These are phyloP conservation scores for Lycium barbarum DNA, from an alignment of 257 asterid species.

Conservation along the genomic window DNA sequence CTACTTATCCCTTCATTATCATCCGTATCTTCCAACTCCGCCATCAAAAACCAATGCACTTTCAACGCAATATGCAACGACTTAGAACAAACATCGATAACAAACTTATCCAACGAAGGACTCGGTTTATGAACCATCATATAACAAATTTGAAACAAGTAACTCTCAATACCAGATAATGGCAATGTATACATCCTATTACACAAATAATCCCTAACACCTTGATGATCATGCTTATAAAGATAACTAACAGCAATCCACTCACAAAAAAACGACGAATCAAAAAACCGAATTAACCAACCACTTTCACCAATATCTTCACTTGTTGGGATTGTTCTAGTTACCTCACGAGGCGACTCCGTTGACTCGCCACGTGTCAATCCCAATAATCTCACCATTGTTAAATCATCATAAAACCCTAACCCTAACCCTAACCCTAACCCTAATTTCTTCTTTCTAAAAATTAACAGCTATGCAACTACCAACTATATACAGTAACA, in stretches of 20 bases:
- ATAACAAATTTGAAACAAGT: conserved; percentile 88
- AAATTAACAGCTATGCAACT: conserved; percentile 30
- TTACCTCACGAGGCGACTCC: conserved; percentile 90
- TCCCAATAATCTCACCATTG: conserved; percentile 83
- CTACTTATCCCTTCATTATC: conserved; percentile 91
- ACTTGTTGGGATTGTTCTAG: conserved; percentile 89
- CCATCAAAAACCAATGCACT: conserved; percentile 94
- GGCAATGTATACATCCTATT: conserved; percentile 95
- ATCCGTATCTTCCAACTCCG: conserved; percentile 91
- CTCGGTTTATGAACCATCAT: conserved; percentile 95
- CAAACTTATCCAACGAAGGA: conserved; percentile 91
- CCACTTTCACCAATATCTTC: conserved; percentile 86
- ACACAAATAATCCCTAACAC: conserved; percentile 89
- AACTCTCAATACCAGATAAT: conserved; percentile 84
- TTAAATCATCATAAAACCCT: conserved; percentile 55
- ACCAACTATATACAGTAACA: conserved; percentile 2
- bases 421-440: conserved; percentile 33
- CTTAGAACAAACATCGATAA: conserved; percentile 79
- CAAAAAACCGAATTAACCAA: conserved; percentile 91
- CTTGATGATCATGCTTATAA: conserved; percentile 90
- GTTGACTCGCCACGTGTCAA: conserved; percentile 75
- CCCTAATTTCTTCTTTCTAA: conserved; percentile 7
- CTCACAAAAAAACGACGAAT: conserved; percentile 90
- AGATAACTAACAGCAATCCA: conserved; percentile 98
- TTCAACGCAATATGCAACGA: conserved; percentile 81